These are phyloP conservation scores for Omphalotus guepiniiformis DNA, from an alignment of 768 basidiomycete genomes.

Conservation along the genomic window DNA sequence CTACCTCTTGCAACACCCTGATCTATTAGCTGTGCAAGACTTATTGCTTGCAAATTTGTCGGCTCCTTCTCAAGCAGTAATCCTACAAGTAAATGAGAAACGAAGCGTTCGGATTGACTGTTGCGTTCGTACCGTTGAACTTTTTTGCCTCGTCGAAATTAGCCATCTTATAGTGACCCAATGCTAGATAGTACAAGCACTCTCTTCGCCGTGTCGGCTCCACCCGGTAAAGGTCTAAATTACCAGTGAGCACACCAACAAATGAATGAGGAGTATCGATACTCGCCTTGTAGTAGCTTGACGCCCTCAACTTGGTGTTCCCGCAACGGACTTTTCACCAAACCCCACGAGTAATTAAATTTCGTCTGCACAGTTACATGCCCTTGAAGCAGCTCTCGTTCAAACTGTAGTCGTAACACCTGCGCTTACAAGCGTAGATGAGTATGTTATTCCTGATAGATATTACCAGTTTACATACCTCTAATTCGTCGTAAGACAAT, in stretches of 20 bases:
- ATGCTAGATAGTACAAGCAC: constrained; percentile 93
- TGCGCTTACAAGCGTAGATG: constrained; percentile 23
- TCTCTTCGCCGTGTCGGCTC: constrained; percentile 87
- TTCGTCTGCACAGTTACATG: constrained; percentile 93
- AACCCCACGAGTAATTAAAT: constrained; percentile 97
- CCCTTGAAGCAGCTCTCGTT: constrained; percentile 77
- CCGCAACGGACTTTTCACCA: constrained; percentile 84
- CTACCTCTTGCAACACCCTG: constrained; percentile 79
- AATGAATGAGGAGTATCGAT: not conserved
- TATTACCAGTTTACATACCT: constrained; percentile 63
- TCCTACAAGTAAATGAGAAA: constrained; percentile 38
- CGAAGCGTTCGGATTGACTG: not conserved
- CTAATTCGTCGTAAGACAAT: constrained; percentile 84
- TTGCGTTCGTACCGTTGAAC: constrained; percentile 76
- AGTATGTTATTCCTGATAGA: too few species aligned
- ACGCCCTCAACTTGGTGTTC: constrained; percentile 93
- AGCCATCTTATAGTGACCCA: constrained; percentile 95
- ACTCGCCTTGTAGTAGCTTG: constrained; percentile 77
- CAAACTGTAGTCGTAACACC: constrained; percentile 85
- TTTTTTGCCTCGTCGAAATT: constrained; percentile 90
- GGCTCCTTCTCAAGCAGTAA: constrained; percentile 91
- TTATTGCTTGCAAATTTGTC: constrained; percentile 87
- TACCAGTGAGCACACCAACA: not conserved
- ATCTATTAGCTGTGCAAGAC: constrained; percentile 82
- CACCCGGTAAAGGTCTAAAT: constrained; percentile 82